These are phyloP conservation scores for Arthrobotrys musiformis DNA, from an alignment of 2,329 filamentous ascomycete species.

Conservation along the genomic window DNA sequence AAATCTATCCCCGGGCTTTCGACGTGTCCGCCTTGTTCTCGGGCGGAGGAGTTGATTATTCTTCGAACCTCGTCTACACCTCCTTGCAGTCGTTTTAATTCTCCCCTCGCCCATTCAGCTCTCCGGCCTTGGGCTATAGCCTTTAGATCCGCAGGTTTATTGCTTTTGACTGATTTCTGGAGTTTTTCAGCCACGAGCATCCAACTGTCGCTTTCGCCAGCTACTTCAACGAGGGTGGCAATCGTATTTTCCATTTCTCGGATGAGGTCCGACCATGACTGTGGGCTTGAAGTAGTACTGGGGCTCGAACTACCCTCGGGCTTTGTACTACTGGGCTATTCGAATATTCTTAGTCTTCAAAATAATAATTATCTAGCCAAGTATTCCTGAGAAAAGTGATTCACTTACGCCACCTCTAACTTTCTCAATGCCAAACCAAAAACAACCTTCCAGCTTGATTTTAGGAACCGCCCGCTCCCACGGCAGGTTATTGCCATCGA, in stretches of 20 bases:
- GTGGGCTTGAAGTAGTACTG: not conserved
- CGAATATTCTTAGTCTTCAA: not conserved
- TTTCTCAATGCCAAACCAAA: slow-evolving; percentile 9
- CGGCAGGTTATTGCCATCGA: not conserved
- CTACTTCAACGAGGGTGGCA: not conserved
- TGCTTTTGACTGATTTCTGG: not conserved
- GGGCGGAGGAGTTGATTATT: not conserved
- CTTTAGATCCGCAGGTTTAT: not conserved
- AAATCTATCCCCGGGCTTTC: not conserved
- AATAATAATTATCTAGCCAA: no score
- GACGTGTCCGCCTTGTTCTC: not conserved
- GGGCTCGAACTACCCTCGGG: not conserved
- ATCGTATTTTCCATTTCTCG: not conserved
- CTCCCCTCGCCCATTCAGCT: not conserved
- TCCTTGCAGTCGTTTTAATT: not conserved
- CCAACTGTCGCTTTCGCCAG: not conserved
- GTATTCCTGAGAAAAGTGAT: not conserved
- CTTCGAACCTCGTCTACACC: not conserved
- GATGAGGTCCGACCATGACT: not conserved
- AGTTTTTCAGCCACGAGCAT: not conserved
- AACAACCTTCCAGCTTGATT: not conserved
- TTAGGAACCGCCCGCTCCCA: not conserved
- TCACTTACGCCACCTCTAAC: not conserved
- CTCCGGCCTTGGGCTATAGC: not conserved
- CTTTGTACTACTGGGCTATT: not conserved